Base-by-base conservation (phyloP, 768 basidiomycete species). In the Tulasnella sp. region DNA sequence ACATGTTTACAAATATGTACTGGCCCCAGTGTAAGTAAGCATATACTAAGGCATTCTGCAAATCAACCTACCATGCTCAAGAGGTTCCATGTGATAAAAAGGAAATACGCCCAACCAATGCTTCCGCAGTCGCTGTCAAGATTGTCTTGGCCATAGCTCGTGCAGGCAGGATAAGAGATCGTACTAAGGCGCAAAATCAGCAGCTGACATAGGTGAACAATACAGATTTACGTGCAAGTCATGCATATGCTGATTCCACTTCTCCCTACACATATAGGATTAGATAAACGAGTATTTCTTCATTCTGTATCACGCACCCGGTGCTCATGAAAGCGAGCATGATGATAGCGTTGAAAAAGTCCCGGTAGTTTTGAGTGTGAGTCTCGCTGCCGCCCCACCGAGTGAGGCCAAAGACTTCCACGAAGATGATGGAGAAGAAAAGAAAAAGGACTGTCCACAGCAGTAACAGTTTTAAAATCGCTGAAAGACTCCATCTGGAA, bases 181-280 rank as follows among this genome's bases (percentile, higher is more conserved):
- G 93, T 87, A 82, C 95, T 97, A 37, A 23, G 69, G 29, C 70
- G 78, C 82, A 29, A 81, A 67, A 74, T 71, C 35, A 74, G 42
- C 55, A 20, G 44, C 15, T 37, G 29, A 48, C 16, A 9, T 40
- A 2, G 16, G 15, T 1, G 7, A 44, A 44, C 10, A 15, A 11
- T 20, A 39, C 35, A 15, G 11, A n/a, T 26, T 42, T 7, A 85
- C 92, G 82, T 83, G 96, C 94, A 90, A 97, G 84, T 98, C 94
- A 83, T 98, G 96, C 97, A 98, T 98, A 83, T 92, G 97, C 81
- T 92, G 90, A 83, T 98, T 98, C 97, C 97, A 99, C 0, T 91
- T 94, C 83, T 98, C 96, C 11, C 96, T 96, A 80, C 9, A 69
- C 3, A 6, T 35, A 40, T 15, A 51, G 7, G 32, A 76, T 76